Conservation (phyloP, 2,329 filamentous ascomycete species). For the Penicillium brasilianum region DNA sequence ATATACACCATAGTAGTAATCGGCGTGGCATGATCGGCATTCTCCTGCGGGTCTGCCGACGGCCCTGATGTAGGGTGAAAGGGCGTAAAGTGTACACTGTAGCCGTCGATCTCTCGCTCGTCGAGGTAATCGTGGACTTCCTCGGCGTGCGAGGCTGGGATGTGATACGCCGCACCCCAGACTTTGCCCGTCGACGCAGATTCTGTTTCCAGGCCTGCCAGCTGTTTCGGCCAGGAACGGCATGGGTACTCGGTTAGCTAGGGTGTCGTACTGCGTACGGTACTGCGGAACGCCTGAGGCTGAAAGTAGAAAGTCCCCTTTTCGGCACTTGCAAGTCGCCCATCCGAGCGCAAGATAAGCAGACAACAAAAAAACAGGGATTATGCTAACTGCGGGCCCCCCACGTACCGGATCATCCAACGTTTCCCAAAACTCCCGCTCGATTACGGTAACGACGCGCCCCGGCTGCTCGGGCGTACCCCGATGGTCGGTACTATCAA, state of each 20-base stretch:
- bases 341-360: slow-evolving; percentile 3
- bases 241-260: not conserved
- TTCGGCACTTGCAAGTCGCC: not conserved
- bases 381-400: slow-evolving; percentile 16
- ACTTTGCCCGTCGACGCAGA: slow-evolving; percentile 58
- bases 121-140: slow-evolving; percentile 91
- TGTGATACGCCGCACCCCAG: slow-evolving; percentile 93
- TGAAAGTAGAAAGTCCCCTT: not conserved
- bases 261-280: not conserved
- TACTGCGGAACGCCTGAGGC: not conserved
- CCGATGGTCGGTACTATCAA: slow-evolving; percentile 82
- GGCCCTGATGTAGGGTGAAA: slow-evolving; percentile 60
- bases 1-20: slow-evolving; percentile 82
- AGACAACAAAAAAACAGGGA: not conserved
- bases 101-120: slow-evolving; percentile 96
- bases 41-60: not conserved
- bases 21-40: slow-evolving; percentile 27
- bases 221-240: slow-evolving; percentile 31
- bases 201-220: slow-evolving; percentile 39
- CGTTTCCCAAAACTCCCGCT: slow-evolving; percentile 79
- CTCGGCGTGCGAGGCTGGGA: slow-evolving; percentile 70
- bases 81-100: slow-evolving; percentile 87
- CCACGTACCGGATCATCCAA: slow-evolving; percentile 65
- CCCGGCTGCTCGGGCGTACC: slow-evolving; percentile 87
- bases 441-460: slow-evolving; percentile 90